Percentiles rank a stretch among this genome's conserved stretches.
phyloP scores from a whole-genome alignment of 345 rosid species.

The Erysimum cheiranthoides region DNA sequence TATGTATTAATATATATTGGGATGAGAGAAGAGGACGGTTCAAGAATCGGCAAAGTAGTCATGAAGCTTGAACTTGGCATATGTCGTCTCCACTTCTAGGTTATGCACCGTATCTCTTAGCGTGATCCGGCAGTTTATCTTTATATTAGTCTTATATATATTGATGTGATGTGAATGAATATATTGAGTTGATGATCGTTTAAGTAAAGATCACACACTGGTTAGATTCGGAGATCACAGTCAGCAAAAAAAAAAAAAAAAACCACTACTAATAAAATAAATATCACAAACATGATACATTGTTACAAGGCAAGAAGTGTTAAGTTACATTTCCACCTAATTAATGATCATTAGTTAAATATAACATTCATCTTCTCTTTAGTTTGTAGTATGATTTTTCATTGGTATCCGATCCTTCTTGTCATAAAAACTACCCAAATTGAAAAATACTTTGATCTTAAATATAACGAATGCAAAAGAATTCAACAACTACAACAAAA shows the following conservation, averaged over 20 bases:
- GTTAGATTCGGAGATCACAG: constrained; percentile 19
- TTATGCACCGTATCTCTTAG: constrained; percentile 75
- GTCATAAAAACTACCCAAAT: too few relatives aligned
- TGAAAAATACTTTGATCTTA: background rate
- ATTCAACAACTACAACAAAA: background rate
- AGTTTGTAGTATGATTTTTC: too few relatives aligned
- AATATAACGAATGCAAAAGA: constrained; percentile 6
- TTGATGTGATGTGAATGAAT: constrained; percentile 16
- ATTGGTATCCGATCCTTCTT: too few relatives aligned
- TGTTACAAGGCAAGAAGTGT: background rate
- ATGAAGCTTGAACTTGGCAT: constrained; percentile 67
- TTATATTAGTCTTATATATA: background rate
- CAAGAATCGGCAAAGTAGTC: constrained; percentile 58
- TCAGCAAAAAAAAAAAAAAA: background rate
- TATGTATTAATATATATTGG: constrained; percentile 45
- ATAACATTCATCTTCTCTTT: too few relatives aligned
- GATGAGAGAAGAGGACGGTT: constrained; percentile 87
- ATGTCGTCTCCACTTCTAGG: constrained; percentile 72
- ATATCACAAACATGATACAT: too few relatives aligned
- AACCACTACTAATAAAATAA: too few relatives aligned
- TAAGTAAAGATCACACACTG: constrained; percentile 34
- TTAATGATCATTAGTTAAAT: constrained; percentile 23
- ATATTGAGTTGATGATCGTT: constrained; percentile 3
- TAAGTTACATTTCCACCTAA: background rate
- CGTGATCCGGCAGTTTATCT: constrained; percentile 70